Evolutionary conservation across 768 basidiomycete species (phyloP).

Genomic region (Russula ochroleuca): DNA sequence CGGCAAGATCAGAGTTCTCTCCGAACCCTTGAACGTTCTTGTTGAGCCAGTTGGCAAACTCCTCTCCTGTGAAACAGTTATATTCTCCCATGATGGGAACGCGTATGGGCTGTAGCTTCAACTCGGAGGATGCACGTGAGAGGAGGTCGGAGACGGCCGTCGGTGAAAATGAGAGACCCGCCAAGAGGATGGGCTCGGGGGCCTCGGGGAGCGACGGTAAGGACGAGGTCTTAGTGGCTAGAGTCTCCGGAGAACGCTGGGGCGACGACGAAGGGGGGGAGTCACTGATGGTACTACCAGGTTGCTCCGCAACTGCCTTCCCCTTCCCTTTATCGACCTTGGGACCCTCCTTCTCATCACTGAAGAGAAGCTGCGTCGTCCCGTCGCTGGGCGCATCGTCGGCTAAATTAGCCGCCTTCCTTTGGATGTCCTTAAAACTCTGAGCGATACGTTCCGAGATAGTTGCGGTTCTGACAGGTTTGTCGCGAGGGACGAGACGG

Average conservation of each 20-base stretch:
- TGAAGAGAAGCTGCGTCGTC: conserved; percentile 34
- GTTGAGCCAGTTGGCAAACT: conserved; percentile 81
- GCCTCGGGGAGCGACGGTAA: conserved; percentile 41
- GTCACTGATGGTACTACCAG: conserved; percentile 35
- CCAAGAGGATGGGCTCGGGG: conserved; percentile 60
- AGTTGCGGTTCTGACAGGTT: conserved; percentile 64
- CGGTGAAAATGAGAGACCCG: conserved; percentile 66
- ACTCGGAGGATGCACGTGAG: conserved; percentile 61
- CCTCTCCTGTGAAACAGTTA: conserved; percentile 81
- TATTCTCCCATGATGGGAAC: conserved; percentile 83
- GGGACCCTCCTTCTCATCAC: conserved; percentile 36
- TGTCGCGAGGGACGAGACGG: conserved; percentile 51
- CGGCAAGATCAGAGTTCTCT: conserved; percentile 72
- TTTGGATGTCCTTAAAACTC: conserved; percentile 76
- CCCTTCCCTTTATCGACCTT: conserved; percentile 86
- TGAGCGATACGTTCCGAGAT: conserved; percentile 85
- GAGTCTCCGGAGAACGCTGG: conserved; percentile 44
- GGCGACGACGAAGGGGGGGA: conserved; percentile 68
- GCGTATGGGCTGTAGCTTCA: conserved; percentile 66
- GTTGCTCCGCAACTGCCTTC: conserved; percentile 47
- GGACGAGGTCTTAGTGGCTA: conserved; percentile 35
- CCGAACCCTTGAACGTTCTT: conserved; percentile 73
- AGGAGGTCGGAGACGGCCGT: conserved; percentile 65
- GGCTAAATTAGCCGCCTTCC: conserved; percentile 38
- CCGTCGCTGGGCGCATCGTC: conserved; percentile 22